Evolutionary conservation across 2,329 filamentous ascomycete genomes (phyloP).

Genomic region (Paraphoma sp.): DNA sequence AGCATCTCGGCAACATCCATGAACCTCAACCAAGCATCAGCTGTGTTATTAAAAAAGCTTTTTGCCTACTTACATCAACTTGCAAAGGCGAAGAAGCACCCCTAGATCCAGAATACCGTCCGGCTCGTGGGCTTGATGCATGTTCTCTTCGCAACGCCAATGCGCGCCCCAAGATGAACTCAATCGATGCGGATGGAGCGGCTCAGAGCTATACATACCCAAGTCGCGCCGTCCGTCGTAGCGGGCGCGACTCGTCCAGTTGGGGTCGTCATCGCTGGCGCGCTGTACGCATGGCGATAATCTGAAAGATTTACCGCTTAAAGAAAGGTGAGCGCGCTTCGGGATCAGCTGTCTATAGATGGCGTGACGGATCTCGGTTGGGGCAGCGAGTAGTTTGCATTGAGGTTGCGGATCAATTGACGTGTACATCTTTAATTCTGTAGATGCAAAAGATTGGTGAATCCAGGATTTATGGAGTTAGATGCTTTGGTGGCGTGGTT

Average conservation of each 20-base stretch:
- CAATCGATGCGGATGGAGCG: slow-evolving; percentile 8
- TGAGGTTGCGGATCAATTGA: slow-evolving; percentile 10
- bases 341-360: slow-evolving; percentile 16
- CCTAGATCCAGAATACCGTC: not conserved
- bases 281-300: slow-evolving; percentile 4
- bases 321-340: slow-evolving; percentile 7
- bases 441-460: not conserved
- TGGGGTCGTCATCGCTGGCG: slow-evolving; percentile 5
- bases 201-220: slow-evolving; percentile 1
- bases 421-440: slow-evolving; percentile 2
- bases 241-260: slow-evolving; percentile 4
- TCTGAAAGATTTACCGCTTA: slow-evolving; percentile 1
- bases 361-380: slow-evolving; percentile 13
- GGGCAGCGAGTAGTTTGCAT: slow-evolving; percentile 10
- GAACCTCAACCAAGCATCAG: slow-evolving; percentile 13
- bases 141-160: slow-evolving; percentile 17
- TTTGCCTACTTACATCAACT: not conserved
- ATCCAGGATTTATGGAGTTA: too few relatives aligned
- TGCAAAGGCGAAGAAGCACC: not conserved
- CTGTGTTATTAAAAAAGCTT: not conserved
- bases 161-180: slow-evolving; percentile 17
- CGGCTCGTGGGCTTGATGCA: slow-evolving; percentile 1
- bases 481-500: too few relatives aligned
- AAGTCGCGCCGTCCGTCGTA: not conserved
- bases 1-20: slow-evolving; percentile 9